Evolutionary conservation across 192 early-diverging fungal species (phyloP), one percentile per base, ranked within the genome.

Genomic region (Podila epicladia): DNA sequence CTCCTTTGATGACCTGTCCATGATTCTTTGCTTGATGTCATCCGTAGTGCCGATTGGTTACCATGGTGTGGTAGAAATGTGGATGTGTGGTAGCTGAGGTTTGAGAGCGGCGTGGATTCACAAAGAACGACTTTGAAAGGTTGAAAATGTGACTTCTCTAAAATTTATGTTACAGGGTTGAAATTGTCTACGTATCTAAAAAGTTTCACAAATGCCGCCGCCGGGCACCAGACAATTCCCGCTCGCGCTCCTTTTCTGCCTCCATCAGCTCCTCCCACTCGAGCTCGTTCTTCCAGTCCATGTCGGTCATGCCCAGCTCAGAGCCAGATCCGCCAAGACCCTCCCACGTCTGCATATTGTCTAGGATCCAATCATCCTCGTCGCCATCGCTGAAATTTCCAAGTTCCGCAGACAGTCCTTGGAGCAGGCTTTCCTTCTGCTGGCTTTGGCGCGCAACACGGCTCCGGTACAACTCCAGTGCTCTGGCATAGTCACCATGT

Each of bases 211-310:
- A 13, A 3, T 17, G 41, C 41, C 41, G 41, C 41, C 41, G 41
- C 41, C 41, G 41, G 41, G 24, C 53, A 9, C 75, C 75, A 61
- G 69, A 67, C 22, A 78, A 64, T 33, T 66, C 75, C 5, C 68
- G 62, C 31, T 71, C 75, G 13, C 69, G 55, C 4, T 59, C 58
- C 37, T 26, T 69, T 64, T 78, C 75, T 19, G 62, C 48, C 64
- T 78, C 75, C 75, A 71, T 78, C 64, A 71, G 38, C 58, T 78
- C 75, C 50, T 78, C 75, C 75, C 75, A 78, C 50, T 71, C 35
- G 17, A 78, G 65, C 49, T 78, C 75, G 32, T 71, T 71, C 69
- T 67, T 78, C 75, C 75, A 78, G 17, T 71, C 75, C 32, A 67
- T 19, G 22, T 66, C 69, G 13, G 75, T 78, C 75, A 71, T 78